phyloP scores from a whole-genome alignment of 1,139 yeast species.

The Sugiyamaella neomexicana region DNA sequence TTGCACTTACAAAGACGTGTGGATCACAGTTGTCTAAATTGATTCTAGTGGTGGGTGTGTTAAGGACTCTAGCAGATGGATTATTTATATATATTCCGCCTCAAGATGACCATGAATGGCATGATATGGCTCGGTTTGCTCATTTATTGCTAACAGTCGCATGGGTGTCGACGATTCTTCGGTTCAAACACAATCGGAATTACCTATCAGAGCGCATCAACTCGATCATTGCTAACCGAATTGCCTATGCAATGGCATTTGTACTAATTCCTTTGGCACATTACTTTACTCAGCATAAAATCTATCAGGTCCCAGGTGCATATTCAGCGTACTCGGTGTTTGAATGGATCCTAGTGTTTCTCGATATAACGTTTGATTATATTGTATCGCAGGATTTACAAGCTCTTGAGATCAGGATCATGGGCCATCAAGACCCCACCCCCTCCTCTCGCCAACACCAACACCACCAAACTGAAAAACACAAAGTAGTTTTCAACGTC shows the following conservation, averaged over 20 bases:
- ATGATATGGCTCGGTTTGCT: conserved; percentile 13
- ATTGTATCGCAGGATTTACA: conserved; percentile 11
- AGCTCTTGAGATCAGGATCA: conserved; percentile 5
- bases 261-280: conserved; percentile 66
- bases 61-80: conserved; percentile 10
- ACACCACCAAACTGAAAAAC: background rate
- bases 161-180: conserved; percentile 8
- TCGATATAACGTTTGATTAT: conserved; percentile 68
- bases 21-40: conserved; percentile 6
- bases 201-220: conserved; percentile 4
- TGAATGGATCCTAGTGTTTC: conserved; percentile 72
- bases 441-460: background rate
- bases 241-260: conserved; percentile 14
- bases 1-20: conserved; percentile 33
- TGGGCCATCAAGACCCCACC: background rate
- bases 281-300: conserved; percentile 77
- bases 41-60: conserved; percentile 7
- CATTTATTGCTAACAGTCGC: conserved; percentile 7
- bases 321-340: conserved; percentile 78
- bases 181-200: background rate
- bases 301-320: conserved; percentile 72
- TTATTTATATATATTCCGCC: conserved; percentile 14
- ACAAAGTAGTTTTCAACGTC: conserved; percentile 9
- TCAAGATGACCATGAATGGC: conserved; percentile 14
- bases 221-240: background rate